These are phyloP conservation scores for Aspergillus funiculosus DNA, from an alignment of 495 filamentous ascomycete genomes.

Conservation along the genomic window DNA sequence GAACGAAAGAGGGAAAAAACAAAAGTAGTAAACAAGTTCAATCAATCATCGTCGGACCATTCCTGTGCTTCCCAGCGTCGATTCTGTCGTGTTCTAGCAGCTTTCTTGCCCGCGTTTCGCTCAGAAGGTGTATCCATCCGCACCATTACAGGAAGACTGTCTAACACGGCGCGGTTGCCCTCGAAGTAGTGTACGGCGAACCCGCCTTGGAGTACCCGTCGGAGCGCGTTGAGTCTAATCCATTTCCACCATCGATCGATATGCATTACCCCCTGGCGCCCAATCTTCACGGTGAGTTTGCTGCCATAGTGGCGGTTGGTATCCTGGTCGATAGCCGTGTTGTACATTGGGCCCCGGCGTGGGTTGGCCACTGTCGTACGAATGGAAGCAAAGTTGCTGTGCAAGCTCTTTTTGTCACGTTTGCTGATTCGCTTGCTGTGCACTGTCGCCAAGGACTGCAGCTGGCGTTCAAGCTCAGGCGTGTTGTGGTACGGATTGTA, in stretches of 20 bases:
- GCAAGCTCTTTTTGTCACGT: slow-evolving; percentile 70
- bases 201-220: slow-evolving; percentile 71
- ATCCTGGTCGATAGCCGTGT: slow-evolving; percentile 65
- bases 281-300: slow-evolving; percentile 69
- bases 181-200: slow-evolving; percentile 80
- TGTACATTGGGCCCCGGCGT: slow-evolving; percentile 63
- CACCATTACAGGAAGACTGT: slow-evolving; percentile 59
- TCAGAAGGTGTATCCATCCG: slow-evolving; percentile 26
- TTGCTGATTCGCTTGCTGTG: slow-evolving; percentile 70
- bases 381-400: slow-evolving; percentile 75
- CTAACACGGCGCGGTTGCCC: slow-evolving; percentile 71
- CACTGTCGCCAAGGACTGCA: slow-evolving; percentile 50
- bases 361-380: slow-evolving; percentile 78
- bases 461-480: slow-evolving; percentile 45
- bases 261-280: slow-evolving; percentile 62
- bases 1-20: no score
- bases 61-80: slow-evolving; percentile 30
- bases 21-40: background rate
- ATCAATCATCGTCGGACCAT: slow-evolving; percentile 18
- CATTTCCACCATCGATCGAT: slow-evolving; percentile 93
- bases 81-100: slow-evolving; percentile 31
- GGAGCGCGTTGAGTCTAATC: slow-evolving; percentile 66
- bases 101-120: slow-evolving; percentile 30
- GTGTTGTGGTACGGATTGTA: slow-evolving; percentile 54
- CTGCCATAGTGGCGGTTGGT: slow-evolving; percentile 70